Evolutionary conservation across 805 yeast species (phyloP).

Genomic region (Alloascoidea hylecoeti): DNA sequence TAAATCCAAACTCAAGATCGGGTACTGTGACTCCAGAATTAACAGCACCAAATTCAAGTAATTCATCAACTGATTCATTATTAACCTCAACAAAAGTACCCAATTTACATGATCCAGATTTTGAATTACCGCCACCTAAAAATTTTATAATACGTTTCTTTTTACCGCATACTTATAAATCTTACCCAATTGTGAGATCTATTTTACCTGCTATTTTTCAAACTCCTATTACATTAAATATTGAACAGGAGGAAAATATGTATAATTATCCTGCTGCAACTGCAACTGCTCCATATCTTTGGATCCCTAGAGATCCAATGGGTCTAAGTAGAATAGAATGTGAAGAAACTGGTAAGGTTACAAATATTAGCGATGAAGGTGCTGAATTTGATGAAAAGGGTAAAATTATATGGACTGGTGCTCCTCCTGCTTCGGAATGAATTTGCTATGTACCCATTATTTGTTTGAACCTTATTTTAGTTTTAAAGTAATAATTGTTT

Average conservation of each 20-base stretch:
- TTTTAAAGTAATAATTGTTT: too few species aligned
- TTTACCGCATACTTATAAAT: constrained; percentile 34
- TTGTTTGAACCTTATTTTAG: too few species aligned
- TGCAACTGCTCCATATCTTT: constrained; percentile 57
- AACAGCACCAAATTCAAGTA: background rate
- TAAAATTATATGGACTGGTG: constrained; percentile 30
- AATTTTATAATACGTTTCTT: constrained; percentile 34
- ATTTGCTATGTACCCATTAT: too few species aligned
- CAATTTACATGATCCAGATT: constrained; percentile 13
- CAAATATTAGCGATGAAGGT: constrained; percentile 55
- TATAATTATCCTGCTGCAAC: constrained; percentile 66
- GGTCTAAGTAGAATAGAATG: constrained; percentile 62
- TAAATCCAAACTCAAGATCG: background rate
- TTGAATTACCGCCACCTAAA: constrained; percentile 17
- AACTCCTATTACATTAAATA: constrained; percentile 9
- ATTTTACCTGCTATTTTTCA: background rate
- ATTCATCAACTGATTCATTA: background rate
- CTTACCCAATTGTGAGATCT: background rate
- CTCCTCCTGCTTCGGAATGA: constrained; percentile 44
- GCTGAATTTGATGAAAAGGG: constrained; percentile 43
- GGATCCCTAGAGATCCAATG: constrained; percentile 87
- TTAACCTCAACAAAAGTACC: too few species aligned
- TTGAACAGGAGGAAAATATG: constrained; percentile 41
- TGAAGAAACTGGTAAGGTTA: constrained; percentile 29
- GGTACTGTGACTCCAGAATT: too few species aligned